Evolutionary conservation across 108 stramenopile species (phyloP), one percentile per base, ranked within the genome.

Genomic region (Mayamaea pseudoterrestris): DNA sequence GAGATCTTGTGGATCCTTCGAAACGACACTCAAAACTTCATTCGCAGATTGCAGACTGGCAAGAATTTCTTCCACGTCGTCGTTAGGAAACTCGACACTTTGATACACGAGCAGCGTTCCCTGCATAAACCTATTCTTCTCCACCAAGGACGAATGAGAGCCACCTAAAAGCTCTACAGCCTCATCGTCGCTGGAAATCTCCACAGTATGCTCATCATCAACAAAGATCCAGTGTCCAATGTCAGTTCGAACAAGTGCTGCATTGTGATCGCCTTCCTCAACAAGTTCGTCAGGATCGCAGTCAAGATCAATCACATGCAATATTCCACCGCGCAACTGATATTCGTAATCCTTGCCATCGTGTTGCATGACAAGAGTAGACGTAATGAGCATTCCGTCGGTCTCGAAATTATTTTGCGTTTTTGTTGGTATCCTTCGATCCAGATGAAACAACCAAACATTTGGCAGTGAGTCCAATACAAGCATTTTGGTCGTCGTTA

Each of bases 231-330:
- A 22, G 23, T 13, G 26, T 11, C n/a, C 7, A 8, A 22, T 22
- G 4, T 35, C 30, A 3, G 34, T 31, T 7, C 28, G 36, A 9
- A 21, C 44, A 2, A 37, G 5, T 44, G 21, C 11, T 2, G 22
- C 2, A 5, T 43, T 12, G 26, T 29, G n/a, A 44, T 44, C 28
- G 24, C 14, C 16, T 39, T 39, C 37, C 5, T 39, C 37, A 8
- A 8, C 20, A 39, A 39, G 5, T 18, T 51, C 18, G 8, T 36
- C 24, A 9, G 30, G 25, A 28, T 54, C 44, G 20, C 32, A 47
- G 1, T 55, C 30, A 18, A 34, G 1, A 24, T 69, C 61, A 14
- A 11, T 21, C 13, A 71, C 50, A 46, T 71, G 69, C 21, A 73
- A 28, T 20, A 73, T 61, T 9, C 40, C 71, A 26, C 65, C 71